Percentiles rank a stretch among this genome's conserved stretches.
These are phyloP conservation scores for Antrodiella citrinella DNA, from an alignment of 768 basidiomycete species.

Conservation along the genomic window DNA sequence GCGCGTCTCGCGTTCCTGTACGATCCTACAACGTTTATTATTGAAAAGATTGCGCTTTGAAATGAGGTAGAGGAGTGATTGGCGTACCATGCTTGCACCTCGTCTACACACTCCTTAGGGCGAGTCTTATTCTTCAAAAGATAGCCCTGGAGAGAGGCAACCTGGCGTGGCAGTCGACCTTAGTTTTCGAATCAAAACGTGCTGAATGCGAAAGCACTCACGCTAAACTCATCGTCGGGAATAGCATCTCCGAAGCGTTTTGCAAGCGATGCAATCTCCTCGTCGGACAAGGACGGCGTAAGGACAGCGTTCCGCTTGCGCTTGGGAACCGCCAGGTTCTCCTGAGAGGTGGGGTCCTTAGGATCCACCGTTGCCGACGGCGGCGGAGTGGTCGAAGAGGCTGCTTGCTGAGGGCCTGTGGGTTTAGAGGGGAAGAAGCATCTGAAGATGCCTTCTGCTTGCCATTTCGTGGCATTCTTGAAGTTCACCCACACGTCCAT, in stretches of 20 bases:
- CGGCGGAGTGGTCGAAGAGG: constrained; percentile 6
- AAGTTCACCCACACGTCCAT: constrained; percentile 94
- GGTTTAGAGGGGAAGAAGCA: constrained; percentile 81
- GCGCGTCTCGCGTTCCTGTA: constrained; percentile 74
- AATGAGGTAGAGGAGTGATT: background rate
- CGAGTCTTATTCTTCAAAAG: constrained; percentile 85
- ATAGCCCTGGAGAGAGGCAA: constrained; percentile 80
- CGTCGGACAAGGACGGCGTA: constrained; percentile 65
- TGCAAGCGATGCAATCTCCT: constrained; percentile 69
- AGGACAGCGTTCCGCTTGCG: constrained; percentile 65
- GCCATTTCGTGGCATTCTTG: constrained; percentile 86
- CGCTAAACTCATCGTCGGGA: constrained; percentile 83
- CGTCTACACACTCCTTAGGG: constrained; percentile 78
- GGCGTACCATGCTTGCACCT: constrained; percentile 62
- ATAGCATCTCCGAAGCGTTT: constrained; percentile 78
- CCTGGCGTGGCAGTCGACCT: too few relatives aligned
- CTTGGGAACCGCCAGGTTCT: constrained; percentile 60
- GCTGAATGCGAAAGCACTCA: too few relatives aligned
- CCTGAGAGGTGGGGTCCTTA: constrained; percentile 27
- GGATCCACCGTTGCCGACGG: constrained; percentile 7
- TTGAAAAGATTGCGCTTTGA: background rate
- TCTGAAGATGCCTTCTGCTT: constrained; percentile 89
- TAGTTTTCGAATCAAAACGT: too few relatives aligned
- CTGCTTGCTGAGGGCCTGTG: constrained; percentile 14
- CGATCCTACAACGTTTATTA: constrained; percentile 31